Base-by-base conservation (phyloP, 2,329 filamentous ascomycete genomes). In the Aphanocladium album region DNA sequence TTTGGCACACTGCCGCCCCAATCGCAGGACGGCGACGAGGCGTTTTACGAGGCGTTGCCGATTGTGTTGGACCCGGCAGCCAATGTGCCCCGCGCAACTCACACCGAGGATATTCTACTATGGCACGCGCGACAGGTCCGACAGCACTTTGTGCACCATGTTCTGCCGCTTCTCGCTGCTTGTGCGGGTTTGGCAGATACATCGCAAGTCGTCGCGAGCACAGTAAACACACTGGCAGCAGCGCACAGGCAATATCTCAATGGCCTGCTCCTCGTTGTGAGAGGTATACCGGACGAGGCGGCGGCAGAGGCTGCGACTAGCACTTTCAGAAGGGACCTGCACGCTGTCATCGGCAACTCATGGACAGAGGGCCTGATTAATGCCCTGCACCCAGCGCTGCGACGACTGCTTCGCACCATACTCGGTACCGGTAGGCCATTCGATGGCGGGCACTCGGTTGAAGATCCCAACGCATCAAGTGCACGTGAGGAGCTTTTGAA, bases 331-430 rank as follows among this genome's bases (percentile, higher is more conserved):
- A 76, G 81, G 53, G 86, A 90, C 64, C 71, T 90, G 12, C 81
- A 88, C 67, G 84, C 86, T 23, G 77, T 89, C 23, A 80, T 90
- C 63, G 81, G 83, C 49, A 88, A 88, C 69, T 86, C 86, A 11
- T 78, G 85, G 62, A 82, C 81, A 2, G 75, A 75, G 41, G 75
- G 79, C 4, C 75, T 89, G 53, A 77, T 80, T 39, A 73, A 74
- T 52, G 82, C 85, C 1, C 70, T 90, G 25, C 79, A 78, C 46
- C 75, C 73, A 46, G 81, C 88, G 41, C 68, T 90, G 50, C 76
- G 76, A 14, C 76, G 79, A 56, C 76, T 84, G n/a, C 77, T 84
- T n/a, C 63, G 75, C 54, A 73, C 71, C 65, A 71, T 87, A 66
- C 77, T 86, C 14, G 75, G 75, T 2, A 67, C 64, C 41, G 58